A percentile compares a stretch with the other conserved stretches of the same genome.
phyloP scores from a whole-genome alignment of 129 eudicot species.

The Centella asiatica region DNA sequence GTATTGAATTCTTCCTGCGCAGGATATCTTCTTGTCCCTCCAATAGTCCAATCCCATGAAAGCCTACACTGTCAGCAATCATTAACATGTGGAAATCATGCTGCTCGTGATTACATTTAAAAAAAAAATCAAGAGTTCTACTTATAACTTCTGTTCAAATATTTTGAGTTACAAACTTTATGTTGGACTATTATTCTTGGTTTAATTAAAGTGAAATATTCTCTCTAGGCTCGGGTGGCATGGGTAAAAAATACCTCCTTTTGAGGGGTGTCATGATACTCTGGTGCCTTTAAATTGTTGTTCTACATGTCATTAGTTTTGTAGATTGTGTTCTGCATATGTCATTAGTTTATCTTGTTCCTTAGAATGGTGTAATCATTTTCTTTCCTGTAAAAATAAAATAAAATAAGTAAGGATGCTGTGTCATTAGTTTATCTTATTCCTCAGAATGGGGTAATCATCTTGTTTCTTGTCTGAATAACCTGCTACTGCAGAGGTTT shows the following conservation, averaged over 20 bases:
- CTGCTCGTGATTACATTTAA: neutral
- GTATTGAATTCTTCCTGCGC: constrained; percentile 1
- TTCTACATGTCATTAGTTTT: no score
- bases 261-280: neutral
- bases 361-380: no score
- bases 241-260: neutral
- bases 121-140: neutral
- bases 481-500: neutral
- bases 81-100: neutral
- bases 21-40: neutral
- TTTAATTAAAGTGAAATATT: neutral
- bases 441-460: neutral
- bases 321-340: neutral
- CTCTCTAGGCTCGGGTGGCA: neutral
- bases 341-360: neutral
- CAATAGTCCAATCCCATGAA: neutral
- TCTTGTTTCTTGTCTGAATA: neutral
- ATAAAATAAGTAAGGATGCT: no score
- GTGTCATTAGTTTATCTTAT: no score
- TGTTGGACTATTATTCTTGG: neutral
- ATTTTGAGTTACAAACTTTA: neutral
- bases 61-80: neutral
- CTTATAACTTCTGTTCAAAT: neutral
- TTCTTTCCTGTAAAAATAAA: no score
- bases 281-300: neutral